Percentiles rank a stretch among this genome's conserved stretches.
Conservation (phyloP, 768 basidiomycete species). For the Trichaptum fuscoviolaceum region DNA sequence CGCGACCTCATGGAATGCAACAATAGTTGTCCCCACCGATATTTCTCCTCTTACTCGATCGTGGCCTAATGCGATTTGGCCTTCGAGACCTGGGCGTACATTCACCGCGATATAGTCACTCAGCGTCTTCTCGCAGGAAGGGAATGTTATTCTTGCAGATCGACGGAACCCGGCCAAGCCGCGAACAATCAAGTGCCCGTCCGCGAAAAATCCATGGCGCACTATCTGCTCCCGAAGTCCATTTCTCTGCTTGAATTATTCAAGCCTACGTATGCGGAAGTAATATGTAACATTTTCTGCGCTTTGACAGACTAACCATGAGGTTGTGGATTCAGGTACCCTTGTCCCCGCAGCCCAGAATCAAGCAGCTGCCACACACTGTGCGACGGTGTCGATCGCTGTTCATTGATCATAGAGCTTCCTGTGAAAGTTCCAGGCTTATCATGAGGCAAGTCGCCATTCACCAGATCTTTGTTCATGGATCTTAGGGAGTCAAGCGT, state of each 20-base stretch:
- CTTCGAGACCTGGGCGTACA: not conserved
- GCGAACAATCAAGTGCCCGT: not conserved
- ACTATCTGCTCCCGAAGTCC: not conserved
- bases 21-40: not conserved
- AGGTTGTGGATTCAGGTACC: not conserved
- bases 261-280: not conserved
- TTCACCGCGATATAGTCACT: not conserved
- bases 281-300: too few relatives aligned
- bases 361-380: not conserved
- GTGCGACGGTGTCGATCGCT: not conserved
- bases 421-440: not conserved
- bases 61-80: not conserved
- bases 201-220: not conserved
- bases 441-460: not conserved
- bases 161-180: not conserved
- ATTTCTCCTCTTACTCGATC: not conserved
- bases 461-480: not conserved
- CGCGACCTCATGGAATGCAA: not conserved
- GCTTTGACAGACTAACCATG: not conserved
- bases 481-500: not conserved
- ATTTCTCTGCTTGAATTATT: not conserved
- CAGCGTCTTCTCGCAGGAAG: not conserved
- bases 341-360: not conserved
- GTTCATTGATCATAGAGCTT: not conserved
- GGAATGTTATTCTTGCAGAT: not conserved